Evolutionary conservation across 2,329 filamentous ascomycete genomes (phyloP).

Genomic region (Colletotrichum siamense): DNA sequence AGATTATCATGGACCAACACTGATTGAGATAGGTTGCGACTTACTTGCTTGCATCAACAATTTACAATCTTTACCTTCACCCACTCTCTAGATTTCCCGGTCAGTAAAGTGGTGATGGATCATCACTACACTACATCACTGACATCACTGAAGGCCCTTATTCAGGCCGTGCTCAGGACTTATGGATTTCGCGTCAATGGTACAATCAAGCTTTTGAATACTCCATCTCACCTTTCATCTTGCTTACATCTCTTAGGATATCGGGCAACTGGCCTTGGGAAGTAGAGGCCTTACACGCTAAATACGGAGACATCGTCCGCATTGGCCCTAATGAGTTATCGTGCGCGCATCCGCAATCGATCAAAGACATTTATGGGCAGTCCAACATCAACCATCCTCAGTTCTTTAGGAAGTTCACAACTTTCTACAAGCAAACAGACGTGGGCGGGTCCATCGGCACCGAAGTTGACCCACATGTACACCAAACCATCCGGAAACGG

Average conservation of each 20-base stretch:
- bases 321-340: constrained; percentile 51
- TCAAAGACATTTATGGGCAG: constrained; percentile 45
- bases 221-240: neutral
- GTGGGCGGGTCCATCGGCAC: constrained; percentile 21
- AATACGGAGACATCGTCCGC: constrained; percentile 42
- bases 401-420: constrained; percentile 10
- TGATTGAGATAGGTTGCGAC: neutral
- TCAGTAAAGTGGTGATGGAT: neutral
- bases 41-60: neutral
- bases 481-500: constrained; percentile 1
- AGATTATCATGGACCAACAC: neutral
- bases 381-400: constrained; percentile 20
- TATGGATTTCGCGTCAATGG: constrained; percentile 4
- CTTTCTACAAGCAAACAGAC: constrained; percentile 1
- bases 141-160: neutral
- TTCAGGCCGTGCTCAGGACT: neutral
- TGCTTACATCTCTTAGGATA: neutral
- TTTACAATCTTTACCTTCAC: neutral
- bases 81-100: neutral
- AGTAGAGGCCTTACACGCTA: neutral
- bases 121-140: neutral
- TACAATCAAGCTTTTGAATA: neutral
- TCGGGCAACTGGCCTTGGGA: constrained; percentile 1
- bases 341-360: constrained; percentile 39
- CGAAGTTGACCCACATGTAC: neutral